These are phyloP conservation scores for Paralagenidium karlingii DNA, from an alignment of 352 stramenopile genomes.

Conservation along the genomic window DNA sequence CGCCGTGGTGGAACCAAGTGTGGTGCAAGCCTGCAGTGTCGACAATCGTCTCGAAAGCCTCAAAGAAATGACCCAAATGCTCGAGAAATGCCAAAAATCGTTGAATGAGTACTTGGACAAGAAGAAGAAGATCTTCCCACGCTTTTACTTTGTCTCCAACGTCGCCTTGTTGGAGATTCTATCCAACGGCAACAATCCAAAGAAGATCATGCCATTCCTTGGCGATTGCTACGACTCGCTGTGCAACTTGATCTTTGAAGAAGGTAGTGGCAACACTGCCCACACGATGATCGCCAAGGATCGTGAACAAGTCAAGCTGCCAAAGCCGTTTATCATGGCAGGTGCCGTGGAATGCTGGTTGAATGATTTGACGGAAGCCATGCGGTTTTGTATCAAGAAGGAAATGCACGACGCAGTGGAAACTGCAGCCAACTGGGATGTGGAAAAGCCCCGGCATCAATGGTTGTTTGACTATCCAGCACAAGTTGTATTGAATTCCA, in stretches of 20 bases:
- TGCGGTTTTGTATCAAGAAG: constrained; percentile 72
- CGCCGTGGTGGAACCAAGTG: constrained; percentile 73
- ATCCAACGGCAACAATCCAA: constrained; percentile 89
- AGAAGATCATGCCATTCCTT: constrained; percentile 96
- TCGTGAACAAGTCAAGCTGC: constrained; percentile 41
- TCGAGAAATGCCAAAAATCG: constrained; percentile 83
- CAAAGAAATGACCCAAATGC: constrained; percentile 82
- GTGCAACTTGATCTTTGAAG: constrained; percentile 70
- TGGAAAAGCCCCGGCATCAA: constrained; percentile 93
- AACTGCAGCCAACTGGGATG: constrained; percentile 85
- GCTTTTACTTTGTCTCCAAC: constrained; percentile 86
- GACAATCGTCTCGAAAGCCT: constrained; percentile 70
- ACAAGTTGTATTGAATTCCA: constrained; percentile 79
- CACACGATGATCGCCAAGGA: constrained; percentile 83
- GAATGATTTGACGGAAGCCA: constrained; percentile 77
- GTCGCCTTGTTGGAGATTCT: constrained; percentile 78
- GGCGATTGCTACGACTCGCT: constrained; percentile 96
- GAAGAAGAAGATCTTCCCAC: constrained; percentile 88
- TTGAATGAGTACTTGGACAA: constrained; percentile 86
- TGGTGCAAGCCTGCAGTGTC: constrained; percentile 59
- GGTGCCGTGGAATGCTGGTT: constrained; percentile 79
- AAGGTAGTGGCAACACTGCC: constrained; percentile 61
- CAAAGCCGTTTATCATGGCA: constrained; percentile 72
- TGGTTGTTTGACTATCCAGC: constrained; percentile 97
- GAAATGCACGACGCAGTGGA: constrained; percentile 83